Conservation (phyloP, 1,139 yeast genomes). For the Blastobotrys illinoisensis region DNA sequence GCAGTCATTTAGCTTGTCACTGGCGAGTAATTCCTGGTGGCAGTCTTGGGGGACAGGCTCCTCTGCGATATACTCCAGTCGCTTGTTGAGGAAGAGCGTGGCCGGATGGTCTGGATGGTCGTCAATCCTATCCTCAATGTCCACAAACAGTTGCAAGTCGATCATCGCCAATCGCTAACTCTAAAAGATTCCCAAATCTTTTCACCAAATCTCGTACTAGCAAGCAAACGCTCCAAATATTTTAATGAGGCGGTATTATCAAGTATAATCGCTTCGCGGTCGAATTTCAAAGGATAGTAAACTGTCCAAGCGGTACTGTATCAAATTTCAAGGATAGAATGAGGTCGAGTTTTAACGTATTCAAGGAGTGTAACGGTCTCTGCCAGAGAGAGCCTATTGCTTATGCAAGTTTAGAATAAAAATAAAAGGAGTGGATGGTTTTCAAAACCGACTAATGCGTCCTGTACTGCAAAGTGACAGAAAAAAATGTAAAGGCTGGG, state of each 20-base stretch:
- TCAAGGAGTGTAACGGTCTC: background rate
- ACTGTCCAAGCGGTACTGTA: too few relatives aligned
- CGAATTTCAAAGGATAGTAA: background rate
- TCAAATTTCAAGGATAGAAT: background rate
- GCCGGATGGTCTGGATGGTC: slow-evolving; percentile 2
- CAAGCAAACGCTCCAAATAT: too few relatives aligned
- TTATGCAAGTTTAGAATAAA: background rate
- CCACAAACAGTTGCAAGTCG: slow-evolving; percentile 7
- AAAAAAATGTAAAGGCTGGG: background rate
- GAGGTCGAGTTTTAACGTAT: background rate
- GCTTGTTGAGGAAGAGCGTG: slow-evolving; percentile 3
- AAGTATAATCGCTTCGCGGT: too few relatives aligned
- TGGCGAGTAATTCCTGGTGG: slow-evolving; percentile 9
- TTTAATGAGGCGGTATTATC: too few relatives aligned
- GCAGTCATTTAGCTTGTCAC: slow-evolving; percentile 11
- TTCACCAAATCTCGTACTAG: background rate
- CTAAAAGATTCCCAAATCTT: too few relatives aligned
- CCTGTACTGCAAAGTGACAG: background rate
- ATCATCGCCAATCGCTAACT: background rate
- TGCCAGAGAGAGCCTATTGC: background rate
- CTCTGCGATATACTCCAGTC: slow-evolving; percentile 8
- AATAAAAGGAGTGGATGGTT: background rate
- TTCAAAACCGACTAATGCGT: background rate
- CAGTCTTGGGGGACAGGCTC: slow-evolving; percentile 10
- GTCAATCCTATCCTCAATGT: slow-evolving; percentile 9